phyloP scores from a whole-genome alignment of 192 early-diverging fungal species.

The Phycomyces nitens region DNA sequence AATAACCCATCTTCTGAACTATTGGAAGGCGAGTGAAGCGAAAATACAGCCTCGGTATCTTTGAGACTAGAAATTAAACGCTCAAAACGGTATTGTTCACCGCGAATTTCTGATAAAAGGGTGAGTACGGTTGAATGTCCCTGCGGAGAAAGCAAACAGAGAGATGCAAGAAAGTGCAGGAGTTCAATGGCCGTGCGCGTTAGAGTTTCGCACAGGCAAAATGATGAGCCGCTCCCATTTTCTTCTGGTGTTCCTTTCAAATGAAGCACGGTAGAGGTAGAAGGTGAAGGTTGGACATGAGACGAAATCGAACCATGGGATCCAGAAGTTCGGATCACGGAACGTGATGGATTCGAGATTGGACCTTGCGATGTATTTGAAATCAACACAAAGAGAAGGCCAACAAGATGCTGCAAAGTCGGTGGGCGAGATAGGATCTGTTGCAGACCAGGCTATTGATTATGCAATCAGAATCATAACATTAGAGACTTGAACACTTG shows the following conservation, averaged over 20 bases:
- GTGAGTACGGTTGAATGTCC: constrained; percentile 42
- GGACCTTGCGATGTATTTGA: not conserved
- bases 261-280: not conserved
- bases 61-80: constrained; percentile 40
- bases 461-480: no score
- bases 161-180: constrained; percentile 40
- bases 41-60: constrained; percentile 6
- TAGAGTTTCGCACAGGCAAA: constrained; percentile 36
- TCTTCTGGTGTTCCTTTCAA: no score
- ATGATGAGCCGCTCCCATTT: constrained; percentile 16
- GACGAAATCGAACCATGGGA: not conserved
- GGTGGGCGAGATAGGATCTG: constrained; percentile 35
- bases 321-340: not conserved
- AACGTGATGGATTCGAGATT: not conserved
- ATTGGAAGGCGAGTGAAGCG: constrained; percentile 1
- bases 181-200: constrained; percentile 6
- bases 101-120: constrained; percentile 45
- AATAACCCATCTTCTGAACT: constrained; percentile 19
- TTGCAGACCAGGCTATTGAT: constrained; percentile 39
- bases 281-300: constrained; percentile 8
- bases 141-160: constrained; percentile 44
- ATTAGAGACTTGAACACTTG: no score
- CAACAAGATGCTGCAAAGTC: constrained; percentile 17
- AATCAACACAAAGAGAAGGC: constrained; percentile 9
- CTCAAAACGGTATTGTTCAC: constrained; percentile 54